A percentile compares a stretch with the other conserved stretches of the same genome.
Conservation (phyloP, 345 rosid species). For the Eucalyptus sp. region DNA sequence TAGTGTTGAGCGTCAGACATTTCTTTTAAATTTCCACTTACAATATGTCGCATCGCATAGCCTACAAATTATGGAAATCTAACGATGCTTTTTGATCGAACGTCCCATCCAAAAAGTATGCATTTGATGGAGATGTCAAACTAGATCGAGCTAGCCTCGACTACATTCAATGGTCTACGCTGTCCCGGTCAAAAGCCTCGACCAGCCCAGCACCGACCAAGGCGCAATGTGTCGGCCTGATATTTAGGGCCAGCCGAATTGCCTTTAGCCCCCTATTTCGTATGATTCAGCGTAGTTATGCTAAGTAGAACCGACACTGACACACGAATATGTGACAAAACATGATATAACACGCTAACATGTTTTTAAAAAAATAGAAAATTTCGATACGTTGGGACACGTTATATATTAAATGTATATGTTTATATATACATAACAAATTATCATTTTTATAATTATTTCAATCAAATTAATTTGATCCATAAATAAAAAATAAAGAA, state of each 20-base stretch:
- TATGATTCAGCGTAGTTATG: no score
- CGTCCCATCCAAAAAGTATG: background rate
- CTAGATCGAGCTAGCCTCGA: background rate
- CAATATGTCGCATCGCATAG: background rate
- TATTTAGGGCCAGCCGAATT: no score
- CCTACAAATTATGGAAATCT: background rate
- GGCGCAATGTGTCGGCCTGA: no score
- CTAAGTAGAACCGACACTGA: no score
- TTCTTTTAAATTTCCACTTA: background rate
- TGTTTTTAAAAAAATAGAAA: no score
- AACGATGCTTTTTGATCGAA: background rate
- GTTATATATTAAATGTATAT: no score
- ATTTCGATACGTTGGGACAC: rapidly evolving
- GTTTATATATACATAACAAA: no score
- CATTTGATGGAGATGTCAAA: background rate
- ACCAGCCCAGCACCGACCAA: background rate
- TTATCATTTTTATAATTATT: no score
- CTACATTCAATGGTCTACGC: background rate
- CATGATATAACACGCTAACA: rapidly evolving
- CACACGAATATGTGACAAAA: no score
- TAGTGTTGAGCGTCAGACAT: background rate
- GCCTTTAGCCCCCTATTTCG: no score
- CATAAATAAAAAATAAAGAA: no score
- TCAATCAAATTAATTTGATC: no score
- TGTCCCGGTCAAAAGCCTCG: background rate